A percentile compares a stretch with the other conserved stretches of the same genome.
Conservation (phyloP, 108 stramenopile genomes). For the Schizochytrium sp. region DNA sequence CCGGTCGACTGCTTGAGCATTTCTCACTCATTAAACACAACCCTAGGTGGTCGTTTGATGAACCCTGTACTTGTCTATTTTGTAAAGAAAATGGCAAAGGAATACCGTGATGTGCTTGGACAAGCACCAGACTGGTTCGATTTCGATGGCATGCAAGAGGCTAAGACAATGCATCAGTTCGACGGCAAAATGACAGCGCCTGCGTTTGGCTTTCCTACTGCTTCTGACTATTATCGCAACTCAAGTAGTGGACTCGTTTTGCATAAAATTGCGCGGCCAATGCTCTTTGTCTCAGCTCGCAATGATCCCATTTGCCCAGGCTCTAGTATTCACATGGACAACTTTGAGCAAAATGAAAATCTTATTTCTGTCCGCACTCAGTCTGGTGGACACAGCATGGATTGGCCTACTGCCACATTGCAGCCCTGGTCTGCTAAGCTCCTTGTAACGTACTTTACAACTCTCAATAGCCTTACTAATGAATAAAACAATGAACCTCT, state of each 20-base stretch:
- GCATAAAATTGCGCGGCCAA: constrained; percentile 32
- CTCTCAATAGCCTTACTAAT: not conserved
- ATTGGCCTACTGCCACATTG: not conserved
- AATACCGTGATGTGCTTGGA: not conserved
- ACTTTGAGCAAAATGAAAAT: constrained; percentile 25
- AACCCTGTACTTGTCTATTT: not conserved
- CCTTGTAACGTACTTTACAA: not conserved
- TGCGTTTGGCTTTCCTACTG: constrained; percentile 24
- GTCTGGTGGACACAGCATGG: constrained; percentile 19
- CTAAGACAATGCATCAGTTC: constrained; percentile 48
- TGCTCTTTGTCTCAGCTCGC: constrained; percentile 12
- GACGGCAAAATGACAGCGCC: constrained; percentile 25
- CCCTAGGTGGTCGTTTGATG: not conserved
- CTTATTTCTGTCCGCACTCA: not conserved
- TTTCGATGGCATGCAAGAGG: constrained; percentile 1
- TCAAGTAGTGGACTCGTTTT: not conserved
- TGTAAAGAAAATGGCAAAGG: constrained; percentile 7
- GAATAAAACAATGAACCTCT: not conserved
- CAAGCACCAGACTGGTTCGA: constrained; percentile 3
- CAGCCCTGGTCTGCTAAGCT: constrained; percentile 2
- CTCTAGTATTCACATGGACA: constrained; percentile 4
- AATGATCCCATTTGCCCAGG: constrained; percentile 35
- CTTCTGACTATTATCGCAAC: constrained; percentile 15
- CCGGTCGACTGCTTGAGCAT: constrained; percentile 59
- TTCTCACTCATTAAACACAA: constrained; percentile 6